Evolutionary conservation across 139 green algal genomes (phyloP).

Genomic region (Chlorella sorokiniana): DNA sequence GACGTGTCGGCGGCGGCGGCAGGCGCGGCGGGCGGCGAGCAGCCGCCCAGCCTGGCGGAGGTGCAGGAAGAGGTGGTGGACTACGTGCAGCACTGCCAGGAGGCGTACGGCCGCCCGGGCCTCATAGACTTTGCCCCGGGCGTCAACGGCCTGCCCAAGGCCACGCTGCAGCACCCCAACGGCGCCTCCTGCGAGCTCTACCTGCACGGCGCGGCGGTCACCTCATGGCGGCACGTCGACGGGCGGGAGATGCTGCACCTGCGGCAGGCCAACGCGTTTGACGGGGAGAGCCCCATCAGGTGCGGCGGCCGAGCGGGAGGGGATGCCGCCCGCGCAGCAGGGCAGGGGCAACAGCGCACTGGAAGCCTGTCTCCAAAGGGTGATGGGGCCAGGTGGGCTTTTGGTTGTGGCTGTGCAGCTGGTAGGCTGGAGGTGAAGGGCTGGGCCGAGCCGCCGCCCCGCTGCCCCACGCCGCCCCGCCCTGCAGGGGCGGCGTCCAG

Average conservation of each 20-base stretch:
- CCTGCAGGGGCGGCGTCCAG: conserved; percentile 44
- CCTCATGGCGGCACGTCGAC: conserved; percentile 37
- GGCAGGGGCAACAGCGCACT: not conserved
- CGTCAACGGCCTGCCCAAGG: conserved; percentile 33
- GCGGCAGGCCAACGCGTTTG: conserved; percentile 30
- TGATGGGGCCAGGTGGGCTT: no score
- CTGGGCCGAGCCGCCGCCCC: no score
- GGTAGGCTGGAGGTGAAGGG: no score
- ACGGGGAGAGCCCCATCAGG: conserved; percentile 39
- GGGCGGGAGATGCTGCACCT: conserved; percentile 50
- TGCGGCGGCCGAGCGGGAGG: not conserved
- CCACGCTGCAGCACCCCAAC: conserved; percentile 46
- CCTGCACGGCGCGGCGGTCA: conserved; percentile 50
- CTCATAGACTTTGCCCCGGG: conserved; percentile 36
- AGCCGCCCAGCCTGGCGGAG: conserved; percentile 1
- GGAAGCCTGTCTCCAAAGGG: no score
- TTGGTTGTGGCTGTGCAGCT: no score
- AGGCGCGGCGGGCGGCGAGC: conserved; percentile 1
- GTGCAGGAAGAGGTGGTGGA: not conserved
- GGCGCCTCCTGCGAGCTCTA: conserved; percentile 37
- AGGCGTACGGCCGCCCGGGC: conserved; percentile 31
- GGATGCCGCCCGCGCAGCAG: no score
- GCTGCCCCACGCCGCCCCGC: no score
- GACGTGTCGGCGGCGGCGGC: not conserved
- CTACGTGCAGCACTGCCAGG: conserved; percentile 52